A percentile compares a stretch with the other conserved stretches of the same genome.
Conservation (phyloP, 768 basidiomycete species). For the Pisolithus sp. region DNA sequence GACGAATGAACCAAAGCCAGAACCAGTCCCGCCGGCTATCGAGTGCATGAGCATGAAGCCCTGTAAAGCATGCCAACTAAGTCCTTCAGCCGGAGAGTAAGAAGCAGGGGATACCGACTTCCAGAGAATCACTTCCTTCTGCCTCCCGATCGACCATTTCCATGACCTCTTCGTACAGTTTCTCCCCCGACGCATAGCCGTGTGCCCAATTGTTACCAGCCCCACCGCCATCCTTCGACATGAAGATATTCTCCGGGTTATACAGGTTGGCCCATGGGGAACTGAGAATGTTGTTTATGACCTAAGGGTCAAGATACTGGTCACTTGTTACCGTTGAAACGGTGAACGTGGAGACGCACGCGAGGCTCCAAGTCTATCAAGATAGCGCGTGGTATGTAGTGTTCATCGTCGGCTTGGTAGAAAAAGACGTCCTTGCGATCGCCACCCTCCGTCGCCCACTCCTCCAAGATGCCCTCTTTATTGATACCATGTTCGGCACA, state of each 20-base stretch:
- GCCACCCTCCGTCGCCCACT: slow-evolving; percentile 92
- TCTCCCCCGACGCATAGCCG: slow-evolving; percentile 86
- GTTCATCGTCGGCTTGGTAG: slow-evolving; percentile 99
- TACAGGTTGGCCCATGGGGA: slow-evolving; percentile 86
- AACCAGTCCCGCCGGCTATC: slow-evolving; percentile 97
- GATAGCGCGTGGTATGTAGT: slow-evolving; percentile 96
- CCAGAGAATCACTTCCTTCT: slow-evolving; percentile 93
- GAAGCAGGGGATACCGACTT: slow-evolving; percentile 45
- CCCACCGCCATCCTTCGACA: slow-evolving; percentile 96
- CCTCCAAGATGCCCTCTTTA: slow-evolving; percentile 91
- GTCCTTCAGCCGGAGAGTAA: background rate
- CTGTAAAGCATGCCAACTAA: slow-evolving; percentile 35
- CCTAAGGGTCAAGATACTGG: slow-evolving; percentile 41
- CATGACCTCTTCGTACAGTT: slow-evolving; percentile 92
- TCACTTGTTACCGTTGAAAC: background rate
- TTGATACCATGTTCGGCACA: slow-evolving; percentile 98
- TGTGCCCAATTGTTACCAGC: slow-evolving; percentile 99
- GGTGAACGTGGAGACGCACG: slow-evolving; percentile 42
- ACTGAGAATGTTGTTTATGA: slow-evolving; percentile 90
- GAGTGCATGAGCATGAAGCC: slow-evolving; percentile 99
- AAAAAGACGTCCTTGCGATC: slow-evolving; percentile 99
- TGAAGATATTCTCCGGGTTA: slow-evolving; percentile 96
- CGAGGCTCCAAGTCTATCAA: slow-evolving; percentile 94
- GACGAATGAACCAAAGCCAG: slow-evolving; percentile 95
- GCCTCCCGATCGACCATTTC: slow-evolving; percentile 99